Evolutionary conservation across 2,329 filamentous ascomycete species (phyloP).

Genomic region (Colletotrichum eleusines): DNA sequence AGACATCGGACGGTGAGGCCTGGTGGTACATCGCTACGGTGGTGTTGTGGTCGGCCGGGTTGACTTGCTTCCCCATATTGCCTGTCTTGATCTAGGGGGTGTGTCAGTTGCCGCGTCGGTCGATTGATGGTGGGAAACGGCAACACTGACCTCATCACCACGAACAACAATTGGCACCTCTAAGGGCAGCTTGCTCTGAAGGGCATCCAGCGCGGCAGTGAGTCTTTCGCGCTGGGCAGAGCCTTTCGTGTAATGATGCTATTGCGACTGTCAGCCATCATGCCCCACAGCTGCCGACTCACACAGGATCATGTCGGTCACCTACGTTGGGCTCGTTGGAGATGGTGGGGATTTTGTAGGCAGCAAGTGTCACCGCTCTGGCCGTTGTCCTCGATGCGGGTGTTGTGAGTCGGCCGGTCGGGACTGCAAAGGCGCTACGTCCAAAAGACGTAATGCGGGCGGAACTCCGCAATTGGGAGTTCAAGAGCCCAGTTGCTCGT

Average conservation of each 20-base stretch:
- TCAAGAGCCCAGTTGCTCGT: constrained; percentile 38
- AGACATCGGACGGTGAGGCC: constrained; percentile 81
- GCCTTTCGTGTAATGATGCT: constrained; percentile 92
- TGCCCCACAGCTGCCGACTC: not conserved
- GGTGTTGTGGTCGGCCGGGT: constrained; percentile 83
- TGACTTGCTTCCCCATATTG: constrained; percentile 76
- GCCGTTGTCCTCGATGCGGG: constrained; percentile 47
- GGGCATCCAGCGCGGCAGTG: constrained; percentile 76
- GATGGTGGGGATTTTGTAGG: constrained; percentile 89
- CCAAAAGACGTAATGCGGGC: constrained; percentile 29
- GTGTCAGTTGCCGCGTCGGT: constrained; percentile 3
- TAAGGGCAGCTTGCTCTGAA: constrained; percentile 77
- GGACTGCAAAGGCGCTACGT: constrained; percentile 13
- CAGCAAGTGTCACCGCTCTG: constrained; percentile 73
- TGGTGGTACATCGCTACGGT: constrained; percentile 87
- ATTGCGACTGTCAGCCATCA: constrained; percentile 52
- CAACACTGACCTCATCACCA: constrained; percentile 76
- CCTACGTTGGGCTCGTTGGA: constrained; percentile 96
- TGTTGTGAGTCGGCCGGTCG: constrained; percentile 14
- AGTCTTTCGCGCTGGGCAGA: constrained; percentile 84
- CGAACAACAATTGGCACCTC: constrained; percentile 87
- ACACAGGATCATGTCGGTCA: constrained; percentile 43
- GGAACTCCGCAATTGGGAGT: constrained; percentile 38
- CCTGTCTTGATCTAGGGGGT: constrained; percentile 72
- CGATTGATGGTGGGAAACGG: not conserved